Evolutionary conservation across 805 yeast genomes (phyloP), one percentile per base, ranked within the genome.

Genomic region (Yarrowia sp.): DNA sequence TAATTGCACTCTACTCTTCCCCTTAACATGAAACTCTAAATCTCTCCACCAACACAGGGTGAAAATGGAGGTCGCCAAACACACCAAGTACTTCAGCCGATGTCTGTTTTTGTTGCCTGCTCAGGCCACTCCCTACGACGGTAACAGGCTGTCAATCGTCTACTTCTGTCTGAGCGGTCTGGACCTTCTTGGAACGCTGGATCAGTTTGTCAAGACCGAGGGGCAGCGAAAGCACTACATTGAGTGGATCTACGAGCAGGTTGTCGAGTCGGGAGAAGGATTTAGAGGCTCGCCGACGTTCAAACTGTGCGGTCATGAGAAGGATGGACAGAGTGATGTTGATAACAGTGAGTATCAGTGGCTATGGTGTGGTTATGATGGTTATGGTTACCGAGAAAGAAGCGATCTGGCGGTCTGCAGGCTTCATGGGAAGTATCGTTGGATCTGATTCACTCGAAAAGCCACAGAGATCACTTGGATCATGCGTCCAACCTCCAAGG

Each of bases 91-190:
- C 79, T 73, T 83, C 74, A 66, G 76, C 63, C 71, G 85, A 64
- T 81, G 86, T 65, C 73, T 86, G 36, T 70, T 70, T 1, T 67
- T 85, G 14, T 76, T 87, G 5, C 92, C 93, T 0, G 67, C 79
- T 1, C 73, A 77, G 16, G 79, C 77, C 19, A 86, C 88, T 66
- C 68, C 80, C 0, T 85, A 86, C 63, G 97, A 88, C 68, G 80
- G 89, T 6, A 87, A 86, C 67, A 83, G 81, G 65, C 69, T 90
- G 51, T 83, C 93, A 5, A 72, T 91, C n/a, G 76, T 85, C 2
- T 88, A 85, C 70, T 90, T 90, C 69, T 79, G 88, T 42, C 69
- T 90, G 0, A 78, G 81, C 31, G 92, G 91, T 0, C 75, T 86
- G 12, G 81, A 78, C 25, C 65, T 86, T 12, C 63, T 82, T n/a